Conservation (phyloP, 2,329 filamentous ascomycete genomes). For the Gyromitra esculenta region DNA sequence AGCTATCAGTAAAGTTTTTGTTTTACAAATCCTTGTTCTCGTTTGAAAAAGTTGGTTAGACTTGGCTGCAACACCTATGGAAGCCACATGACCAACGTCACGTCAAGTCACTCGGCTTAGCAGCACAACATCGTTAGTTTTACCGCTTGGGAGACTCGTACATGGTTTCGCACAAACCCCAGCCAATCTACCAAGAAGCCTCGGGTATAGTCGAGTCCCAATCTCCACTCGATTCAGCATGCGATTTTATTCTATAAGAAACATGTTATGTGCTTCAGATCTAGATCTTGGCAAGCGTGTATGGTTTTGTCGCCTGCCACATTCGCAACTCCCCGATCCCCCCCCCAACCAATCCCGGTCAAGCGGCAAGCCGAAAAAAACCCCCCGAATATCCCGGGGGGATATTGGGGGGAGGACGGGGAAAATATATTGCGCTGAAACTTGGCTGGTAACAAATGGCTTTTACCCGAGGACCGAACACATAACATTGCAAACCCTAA, state of each 20-base stretch:
- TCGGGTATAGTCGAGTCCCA: background rate
- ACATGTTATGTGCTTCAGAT: background rate
- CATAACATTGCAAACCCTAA: slow-evolving; percentile 25
- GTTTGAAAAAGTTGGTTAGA: background rate
- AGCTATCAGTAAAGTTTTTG: background rate
- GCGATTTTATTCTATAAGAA: slow-evolving; percentile 8
- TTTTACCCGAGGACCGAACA: slow-evolving; percentile 12
- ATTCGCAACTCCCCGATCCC: background rate
- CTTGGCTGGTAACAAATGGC: background rate
- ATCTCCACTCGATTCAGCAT: background rate
- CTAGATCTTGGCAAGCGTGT: background rate
- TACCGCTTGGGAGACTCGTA: background rate
- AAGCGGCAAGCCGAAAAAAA: background rate
- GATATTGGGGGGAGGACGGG: too few species aligned
- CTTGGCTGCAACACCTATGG: background rate
- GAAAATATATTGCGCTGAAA: background rate
- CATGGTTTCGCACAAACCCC: background rate
- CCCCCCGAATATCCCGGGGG: background rate
- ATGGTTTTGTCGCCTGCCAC: background rate
- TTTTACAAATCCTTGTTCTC: background rate
- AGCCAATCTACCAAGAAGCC: background rate
- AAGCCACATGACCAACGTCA: background rate
- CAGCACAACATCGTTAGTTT: background rate
- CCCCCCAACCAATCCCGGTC: background rate
- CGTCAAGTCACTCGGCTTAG: slow-evolving; percentile 21